Percentiles rank a stretch among this genome's conserved stretches.
phyloP scores from a whole-genome alignment of 2,329 filamentous ascomycete species.

The Acrocalymma vagum region DNA sequence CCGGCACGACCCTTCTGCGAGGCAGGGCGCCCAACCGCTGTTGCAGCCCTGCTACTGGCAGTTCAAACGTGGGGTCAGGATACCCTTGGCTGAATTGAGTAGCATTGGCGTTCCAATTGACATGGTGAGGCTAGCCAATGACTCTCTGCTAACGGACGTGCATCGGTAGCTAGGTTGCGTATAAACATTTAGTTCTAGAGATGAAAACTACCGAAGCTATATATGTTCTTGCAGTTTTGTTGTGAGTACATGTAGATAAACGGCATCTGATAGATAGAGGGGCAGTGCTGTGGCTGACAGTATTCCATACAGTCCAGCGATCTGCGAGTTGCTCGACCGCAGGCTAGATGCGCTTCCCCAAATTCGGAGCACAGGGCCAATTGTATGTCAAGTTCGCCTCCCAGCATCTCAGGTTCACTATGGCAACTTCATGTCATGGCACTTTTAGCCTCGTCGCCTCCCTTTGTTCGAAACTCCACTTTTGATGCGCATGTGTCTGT shows the following conservation, averaged over 20 bases:
- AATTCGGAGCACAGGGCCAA: slow-evolving; percentile 24
- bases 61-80: too few species aligned
- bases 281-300: slow-evolving; percentile 21
- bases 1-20: too few species aligned
- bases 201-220: not conserved
- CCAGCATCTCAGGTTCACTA: slow-evolving; percentile 19
- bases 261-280: too few species aligned
- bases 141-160: too few species aligned
- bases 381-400: slow-evolving; percentile 8
- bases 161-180: too few species aligned
- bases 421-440: slow-evolving; percentile 28
- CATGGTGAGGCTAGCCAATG: too few species aligned
- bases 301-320: slow-evolving; percentile 5
- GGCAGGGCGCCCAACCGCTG: too few species aligned
- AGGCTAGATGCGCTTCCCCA: slow-evolving; percentile 27
- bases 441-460: slow-evolving; percentile 35
- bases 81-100: too few species aligned
- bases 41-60: too few species aligned
- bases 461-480: slow-evolving; percentile 29
- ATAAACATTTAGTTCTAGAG: too few species aligned
- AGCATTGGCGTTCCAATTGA: too few species aligned
- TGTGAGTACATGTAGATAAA: too few species aligned
- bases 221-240: not conserved
- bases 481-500: slow-evolving; percentile 31
- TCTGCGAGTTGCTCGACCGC: slow-evolving; percentile 13